A percentile compares a stretch with the other conserved stretches of the same genome.
Evolutionary conservation across 768 basidiomycete species (phyloP).

Genomic region (Tricholoma sp.): DNA sequence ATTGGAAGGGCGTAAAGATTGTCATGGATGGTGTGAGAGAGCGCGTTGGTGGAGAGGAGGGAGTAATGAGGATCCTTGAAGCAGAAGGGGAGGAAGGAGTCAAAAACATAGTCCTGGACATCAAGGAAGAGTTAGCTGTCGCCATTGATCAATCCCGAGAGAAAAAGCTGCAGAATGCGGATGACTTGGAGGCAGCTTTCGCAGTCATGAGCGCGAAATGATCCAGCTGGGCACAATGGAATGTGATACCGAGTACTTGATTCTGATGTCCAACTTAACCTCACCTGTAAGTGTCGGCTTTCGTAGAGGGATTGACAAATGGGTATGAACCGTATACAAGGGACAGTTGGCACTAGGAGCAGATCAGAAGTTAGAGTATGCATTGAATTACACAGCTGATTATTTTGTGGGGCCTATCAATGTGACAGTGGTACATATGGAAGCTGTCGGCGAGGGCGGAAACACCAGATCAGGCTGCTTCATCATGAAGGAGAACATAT

Average conservation of each 20-base stretch:
- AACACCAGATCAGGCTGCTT: slow-evolving; percentile 36
- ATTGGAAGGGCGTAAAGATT: slow-evolving; percentile 43
- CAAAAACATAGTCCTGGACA: slow-evolving; percentile 30
- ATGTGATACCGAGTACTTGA: too few species aligned
- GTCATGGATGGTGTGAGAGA: slow-evolving; percentile 43
- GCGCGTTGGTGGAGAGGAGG: slow-evolving; percentile 42
- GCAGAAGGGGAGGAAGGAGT: slow-evolving; percentile 34
- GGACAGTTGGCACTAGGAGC: not conserved
- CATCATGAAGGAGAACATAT: slow-evolving; percentile 84
- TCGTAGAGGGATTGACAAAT: not conserved
- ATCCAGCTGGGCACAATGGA: not conserved
- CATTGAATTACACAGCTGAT: slow-evolving; percentile 3
- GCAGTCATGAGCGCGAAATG: too few species aligned
- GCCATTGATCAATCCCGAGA: not conserved
- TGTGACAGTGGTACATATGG: not conserved
- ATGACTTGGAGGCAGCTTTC: not conserved
- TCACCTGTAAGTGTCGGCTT: not conserved
- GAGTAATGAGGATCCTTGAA: slow-evolving; percentile 33
- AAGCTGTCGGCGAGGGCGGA: not conserved
- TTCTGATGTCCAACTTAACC: too few species aligned
- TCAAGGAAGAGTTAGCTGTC: slow-evolving; percentile 24
- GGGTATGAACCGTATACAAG: not conserved
- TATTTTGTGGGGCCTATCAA: not conserved
- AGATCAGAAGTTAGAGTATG: not conserved
- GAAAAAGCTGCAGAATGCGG: not conserved